Conservation (phyloP, 371 early-diverging fungal genomes). For the Umbelopsis sp. region DNA sequence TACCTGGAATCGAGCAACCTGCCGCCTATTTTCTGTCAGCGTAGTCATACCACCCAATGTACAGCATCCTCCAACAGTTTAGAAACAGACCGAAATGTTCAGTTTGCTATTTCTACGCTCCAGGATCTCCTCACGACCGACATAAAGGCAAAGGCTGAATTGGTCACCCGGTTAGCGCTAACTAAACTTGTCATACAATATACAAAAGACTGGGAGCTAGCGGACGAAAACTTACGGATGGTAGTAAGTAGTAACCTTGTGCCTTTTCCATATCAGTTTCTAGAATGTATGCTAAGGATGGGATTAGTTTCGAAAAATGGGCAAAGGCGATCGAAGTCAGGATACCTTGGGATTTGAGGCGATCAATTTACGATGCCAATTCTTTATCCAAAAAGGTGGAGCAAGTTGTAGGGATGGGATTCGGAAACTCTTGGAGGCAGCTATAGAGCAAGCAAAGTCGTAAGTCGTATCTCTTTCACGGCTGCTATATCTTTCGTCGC, state of each 20-base stretch:
- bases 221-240: conserved; percentile 1
- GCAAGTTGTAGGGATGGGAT: neutral
- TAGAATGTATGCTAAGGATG: neutral
- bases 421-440: neutral
- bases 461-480: neutral
- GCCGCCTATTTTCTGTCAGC: neutral
- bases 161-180: neutral
- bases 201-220: conserved; percentile 5
- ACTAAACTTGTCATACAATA: neutral
- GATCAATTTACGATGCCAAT: conserved; percentile 6
- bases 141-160: neutral
- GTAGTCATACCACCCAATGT: neutral
- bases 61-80: too few relatives aligned
- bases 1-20: neutral
- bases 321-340: neutral
- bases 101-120: conserved; percentile 4
- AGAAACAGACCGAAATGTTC: neutral
- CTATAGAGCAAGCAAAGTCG: conserved; percentile 5
- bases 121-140: neutral
- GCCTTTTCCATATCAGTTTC: neutral
- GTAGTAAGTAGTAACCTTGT: neutral
- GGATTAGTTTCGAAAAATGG: neutral
- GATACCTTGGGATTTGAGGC: neutral
- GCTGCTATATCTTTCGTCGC: neutral
- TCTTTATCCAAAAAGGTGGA: neutral